Evolutionary conservation across 2,329 filamentous ascomycete genomes (phyloP), one percentile per base, ranked within the genome.

Genomic region (Aspergillus ruber): DNA sequence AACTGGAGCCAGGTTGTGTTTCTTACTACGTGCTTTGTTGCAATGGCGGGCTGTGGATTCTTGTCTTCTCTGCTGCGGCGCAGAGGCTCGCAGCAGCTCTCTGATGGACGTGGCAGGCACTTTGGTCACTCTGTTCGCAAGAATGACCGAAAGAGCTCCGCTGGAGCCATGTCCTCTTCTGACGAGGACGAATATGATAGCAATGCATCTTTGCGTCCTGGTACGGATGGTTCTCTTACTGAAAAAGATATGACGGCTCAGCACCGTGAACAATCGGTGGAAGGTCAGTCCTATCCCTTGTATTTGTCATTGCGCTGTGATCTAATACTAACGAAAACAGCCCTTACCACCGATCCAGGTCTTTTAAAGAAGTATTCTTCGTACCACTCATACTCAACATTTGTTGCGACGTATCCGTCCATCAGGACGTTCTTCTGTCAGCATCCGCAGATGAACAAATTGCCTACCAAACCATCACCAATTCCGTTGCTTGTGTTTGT

Each of bases 401-500:
- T 75, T 13, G 70, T 77, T 33, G 74, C 84, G 54, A 83, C 79
- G 7, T 97, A 96, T 64, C 79, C 83, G 2, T 80, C 78, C 27
- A 78, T 97, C 53, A 83, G 91, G 48, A 83, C 90, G 39, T 96
- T 97, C 67, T 90, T 86, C 69, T 81, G 85, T 48, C 81, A 81
- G 46, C 93, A 96, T 68, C 80, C 83, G 17, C 89, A 96, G 61
- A 82, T 84, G n/a, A 80, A 84, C 50, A 87, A 93, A 65, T 77
- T 97, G 3, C 89, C 88, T 2, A 78, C 75, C 38, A 77, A 83
- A 51, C 87, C 88, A 1, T 77, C 80, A 0, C 84, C 87, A 0
- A 71, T 96, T 9, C 93, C 93, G 1, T 72, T 98, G 8, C 73
- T 97, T 3, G 90, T 97, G 39, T 95, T 94, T 63, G 77, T 97